A percentile compares a stretch with the other conserved stretches of the same genome.
Evolutionary conservation across 495 filamentous ascomycete genomes (phyloP).

Genomic region (Hypoxylon cercidicola): DNA sequence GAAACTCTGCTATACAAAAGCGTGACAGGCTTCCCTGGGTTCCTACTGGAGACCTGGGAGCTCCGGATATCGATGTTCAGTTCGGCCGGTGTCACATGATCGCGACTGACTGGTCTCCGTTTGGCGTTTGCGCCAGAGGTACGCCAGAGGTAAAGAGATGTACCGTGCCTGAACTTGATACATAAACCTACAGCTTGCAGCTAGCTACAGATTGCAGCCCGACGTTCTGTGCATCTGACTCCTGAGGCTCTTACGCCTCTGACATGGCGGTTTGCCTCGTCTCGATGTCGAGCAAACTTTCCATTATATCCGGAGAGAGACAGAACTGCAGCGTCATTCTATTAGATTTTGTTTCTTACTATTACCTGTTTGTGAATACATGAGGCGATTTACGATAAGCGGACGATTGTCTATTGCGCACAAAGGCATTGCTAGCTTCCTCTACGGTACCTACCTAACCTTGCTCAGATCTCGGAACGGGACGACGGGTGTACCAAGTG

Average conservation of each 20-base stretch:
- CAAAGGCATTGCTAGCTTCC: constrained; percentile 20
- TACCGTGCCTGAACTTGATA: constrained; percentile 30
- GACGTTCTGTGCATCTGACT: constrained; percentile 30
- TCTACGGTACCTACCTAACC: constrained; percentile 38
- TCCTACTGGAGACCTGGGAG: constrained; percentile 37
- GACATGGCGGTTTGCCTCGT: constrained; percentile 34
- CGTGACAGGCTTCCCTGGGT: constrained; percentile 29
- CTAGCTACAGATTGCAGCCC: constrained; percentile 36
- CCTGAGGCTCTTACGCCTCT: constrained; percentile 30
- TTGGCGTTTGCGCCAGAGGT: constrained; percentile 23
- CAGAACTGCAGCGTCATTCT: constrained; percentile 12
- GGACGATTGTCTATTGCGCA: constrained; percentile 19
- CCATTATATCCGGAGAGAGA: constrained; percentile 24
- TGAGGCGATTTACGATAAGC: constrained; percentile 32
- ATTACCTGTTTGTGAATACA: constrained; percentile 24
- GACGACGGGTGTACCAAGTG: constrained; percentile 42
- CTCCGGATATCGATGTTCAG: constrained; percentile 27
- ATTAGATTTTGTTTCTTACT: constrained; percentile 26
- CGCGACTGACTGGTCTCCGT: constrained; percentile 8
- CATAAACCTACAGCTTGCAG: constrained; percentile 37
- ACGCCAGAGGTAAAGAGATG: not conserved
- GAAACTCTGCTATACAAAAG: constrained; percentile 32
- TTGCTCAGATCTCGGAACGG: constrained; percentile 45
- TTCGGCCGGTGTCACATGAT: constrained; percentile 37
- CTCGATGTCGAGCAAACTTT: constrained; percentile 37